These are phyloP conservation scores for Phytophthora macrochlamydospora DNA, from an alignment of 352 stramenopile species.

Conservation along the genomic window DNA sequence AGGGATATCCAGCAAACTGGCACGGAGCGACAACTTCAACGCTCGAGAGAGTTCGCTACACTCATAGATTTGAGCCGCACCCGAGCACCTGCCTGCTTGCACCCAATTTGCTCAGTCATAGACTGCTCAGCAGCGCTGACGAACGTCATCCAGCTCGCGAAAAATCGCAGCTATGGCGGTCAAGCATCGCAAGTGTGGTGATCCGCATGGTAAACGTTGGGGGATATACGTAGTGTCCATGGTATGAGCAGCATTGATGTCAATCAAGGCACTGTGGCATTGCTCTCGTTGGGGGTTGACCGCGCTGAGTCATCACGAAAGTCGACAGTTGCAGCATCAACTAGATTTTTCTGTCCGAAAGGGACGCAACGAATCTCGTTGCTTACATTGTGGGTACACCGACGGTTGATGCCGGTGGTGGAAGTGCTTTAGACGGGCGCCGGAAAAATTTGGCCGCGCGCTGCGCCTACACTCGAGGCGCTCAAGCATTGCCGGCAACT, in stretches of 20 bases:
- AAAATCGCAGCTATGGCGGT: background rate
- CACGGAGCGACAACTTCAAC: constrained; percentile 20
- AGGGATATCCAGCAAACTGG: constrained; percentile 17
- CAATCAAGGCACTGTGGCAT: too few species aligned
- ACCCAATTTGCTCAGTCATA: constrained; percentile 6
- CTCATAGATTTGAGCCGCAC: background rate
- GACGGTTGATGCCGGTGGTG: constrained; percentile 1
- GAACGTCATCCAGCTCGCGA: background rate
- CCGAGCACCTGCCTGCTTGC: background rate
- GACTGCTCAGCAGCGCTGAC: background rate
- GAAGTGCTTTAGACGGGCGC: background rate
- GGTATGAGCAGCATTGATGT: too few species aligned
- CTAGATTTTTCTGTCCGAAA: constrained; percentile 12
- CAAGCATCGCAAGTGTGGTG: too few species aligned
- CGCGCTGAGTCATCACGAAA: background rate
- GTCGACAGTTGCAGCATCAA: background rate
- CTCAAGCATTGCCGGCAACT: too few species aligned
- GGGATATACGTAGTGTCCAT: too few species aligned
- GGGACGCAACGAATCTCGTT: background rate
- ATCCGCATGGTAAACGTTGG: too few species aligned
- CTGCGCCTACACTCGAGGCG: too few species aligned
- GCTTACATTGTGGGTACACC: background rate
- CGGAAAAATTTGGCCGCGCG: background rate
- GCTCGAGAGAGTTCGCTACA: background rate
- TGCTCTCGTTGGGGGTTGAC: background rate